Base-by-base conservation (phyloP, 1,284 basidiomycete genomes). In the Sporisorium iseilematis-ciliati region DNA sequence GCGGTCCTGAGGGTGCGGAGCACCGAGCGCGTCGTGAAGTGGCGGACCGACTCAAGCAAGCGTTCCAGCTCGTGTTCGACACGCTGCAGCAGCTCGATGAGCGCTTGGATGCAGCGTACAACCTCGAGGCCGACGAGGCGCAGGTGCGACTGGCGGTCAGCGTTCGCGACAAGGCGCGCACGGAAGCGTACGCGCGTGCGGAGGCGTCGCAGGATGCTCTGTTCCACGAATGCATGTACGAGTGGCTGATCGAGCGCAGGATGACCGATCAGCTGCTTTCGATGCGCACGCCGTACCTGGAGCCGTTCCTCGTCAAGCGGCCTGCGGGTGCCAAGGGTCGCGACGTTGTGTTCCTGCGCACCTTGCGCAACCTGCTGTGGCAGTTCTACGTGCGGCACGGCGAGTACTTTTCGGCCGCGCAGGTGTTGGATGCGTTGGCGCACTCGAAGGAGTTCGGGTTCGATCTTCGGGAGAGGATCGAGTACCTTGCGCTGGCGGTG, bases 161-260 rank as follows among this genome's bases (percentile, higher is more conserved):
- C 50, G 54, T 59, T 33, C 63, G 75, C 11, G 69, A 88, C 86
- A 81, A 70, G 50, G 61, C 68, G 20, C 69, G 80, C 26, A 62
- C 54, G n/a, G 75, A 71, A 8, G 78, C 77, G 4, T 82, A 83
- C 21, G 68, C 67, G 10, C 73, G 77, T 8, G 93, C 94, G 0
- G 92, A 97, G 69, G 88, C 90, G 1, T 92, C 91, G 68, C 89
- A 92, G 55, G 96, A 99, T 85, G 91, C 94, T 79, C 90, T 97
- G 86, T 97, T 98, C 88, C 95, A 99, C 86, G 94, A 92, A 42
- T 91, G 91, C 50, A 86, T 99, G 69, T 99, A 99, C 85, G 94
- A 96, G 80, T 98, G 95, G 95, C 87, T 96, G 57, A 92, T 97
- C 50, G 87, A 87, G 29, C 89, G 90, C 42, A 90, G 91, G 10